A percentile compares a stretch with the other conserved stretches of the same genome.
These are phyloP conservation scores for Mycothermus thermophilus DNA, from an alignment of 495 filamentous ascomycete species.

Conservation along the genomic window DNA sequence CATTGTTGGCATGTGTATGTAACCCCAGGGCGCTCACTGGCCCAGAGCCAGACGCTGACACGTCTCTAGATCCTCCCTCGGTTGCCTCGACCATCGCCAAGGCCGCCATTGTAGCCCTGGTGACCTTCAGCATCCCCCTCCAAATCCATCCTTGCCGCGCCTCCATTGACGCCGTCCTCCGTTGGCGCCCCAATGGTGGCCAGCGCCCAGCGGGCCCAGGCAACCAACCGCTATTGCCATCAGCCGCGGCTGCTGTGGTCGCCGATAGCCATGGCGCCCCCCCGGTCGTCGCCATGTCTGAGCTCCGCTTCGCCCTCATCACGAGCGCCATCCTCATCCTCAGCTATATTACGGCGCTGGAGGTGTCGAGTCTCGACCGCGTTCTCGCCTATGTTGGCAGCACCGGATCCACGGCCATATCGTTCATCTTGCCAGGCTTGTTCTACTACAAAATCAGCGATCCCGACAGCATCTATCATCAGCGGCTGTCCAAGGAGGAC, in stretches of 20 bases:
- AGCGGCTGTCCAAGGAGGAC: slow-evolving; percentile 76
- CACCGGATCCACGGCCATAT: slow-evolving; percentile 86
- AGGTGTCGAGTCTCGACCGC: slow-evolving; percentile 74
- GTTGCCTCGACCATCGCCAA: slow-evolving; percentile 80
- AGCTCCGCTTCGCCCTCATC: slow-evolving; percentile 77
- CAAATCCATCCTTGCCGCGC: slow-evolving; percentile 93
- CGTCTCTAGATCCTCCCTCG: slow-evolving; percentile 48
- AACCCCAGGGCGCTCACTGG: background rate
- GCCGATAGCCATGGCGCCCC: slow-evolving; percentile 30
- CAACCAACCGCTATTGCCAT: too few species aligned
- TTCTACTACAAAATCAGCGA: slow-evolving; percentile 97
- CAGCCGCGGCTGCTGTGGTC: too few species aligned
- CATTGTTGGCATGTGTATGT: slow-evolving; percentile 79
- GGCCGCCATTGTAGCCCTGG: slow-evolving; percentile 88
- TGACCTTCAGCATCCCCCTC: slow-evolving; percentile 92
- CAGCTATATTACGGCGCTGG: slow-evolving; percentile 78
- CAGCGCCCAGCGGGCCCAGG: slow-evolving; percentile 51
- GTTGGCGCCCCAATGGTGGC: slow-evolving; percentile 79
- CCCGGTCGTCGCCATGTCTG: slow-evolving; percentile 49
- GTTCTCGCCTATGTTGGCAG: slow-evolving; percentile 92
- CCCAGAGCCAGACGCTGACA: background rate
- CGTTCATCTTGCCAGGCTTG: slow-evolving; percentile 86
- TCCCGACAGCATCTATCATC: slow-evolving; percentile 70
- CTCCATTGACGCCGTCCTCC: slow-evolving; percentile 78
- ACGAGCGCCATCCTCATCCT: slow-evolving; percentile 73